These are phyloP conservation scores for Leccinum disarticulatum DNA, from an alignment of 768 basidiomycete species.

Conservation along the genomic window DNA sequence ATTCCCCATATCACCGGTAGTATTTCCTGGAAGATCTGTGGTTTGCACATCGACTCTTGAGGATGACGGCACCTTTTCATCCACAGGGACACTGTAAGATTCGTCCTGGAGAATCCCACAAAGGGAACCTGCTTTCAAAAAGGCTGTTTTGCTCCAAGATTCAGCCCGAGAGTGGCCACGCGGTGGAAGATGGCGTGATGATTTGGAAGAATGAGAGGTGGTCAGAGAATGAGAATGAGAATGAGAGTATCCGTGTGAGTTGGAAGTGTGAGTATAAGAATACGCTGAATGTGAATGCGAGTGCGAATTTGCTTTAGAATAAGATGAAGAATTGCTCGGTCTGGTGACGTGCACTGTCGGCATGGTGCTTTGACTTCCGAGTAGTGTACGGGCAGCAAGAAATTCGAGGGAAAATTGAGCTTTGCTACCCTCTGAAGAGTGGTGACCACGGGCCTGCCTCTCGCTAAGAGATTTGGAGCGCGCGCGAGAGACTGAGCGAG, in stretches of 20 bases:
- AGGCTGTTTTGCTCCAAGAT: slow-evolving; percentile 39
- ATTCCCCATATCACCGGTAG: slow-evolving; percentile 6
- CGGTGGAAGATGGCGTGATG: slow-evolving; percentile 21
- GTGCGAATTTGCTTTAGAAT: slow-evolving; percentile 31
- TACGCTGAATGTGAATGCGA: slow-evolving; percentile 28
- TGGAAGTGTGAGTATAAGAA: slow-evolving; percentile 23
- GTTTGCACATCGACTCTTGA: slow-evolving; percentile 27
- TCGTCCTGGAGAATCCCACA: slow-evolving; percentile 27
- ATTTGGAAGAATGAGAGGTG: slow-evolving; percentile 33
- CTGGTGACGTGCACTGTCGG: slow-evolving; percentile 36
- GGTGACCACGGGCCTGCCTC: slow-evolving; percentile 18
- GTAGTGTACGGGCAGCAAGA: slow-evolving; percentile 62
- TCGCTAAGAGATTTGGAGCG: slow-evolving; percentile 39
- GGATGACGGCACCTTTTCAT: slow-evolving; percentile 24
- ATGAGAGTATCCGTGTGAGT: slow-evolving; percentile 31
- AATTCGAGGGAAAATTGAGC: slow-evolving; percentile 44
- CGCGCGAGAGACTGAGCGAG: slow-evolving; percentile 60
- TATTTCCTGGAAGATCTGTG: slow-evolving; percentile 9
- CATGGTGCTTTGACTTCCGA: slow-evolving; percentile 61
- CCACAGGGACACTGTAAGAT: slow-evolving; percentile 24
- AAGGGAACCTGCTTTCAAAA: slow-evolving; percentile 36
- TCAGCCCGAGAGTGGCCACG: slow-evolving; percentile 37
- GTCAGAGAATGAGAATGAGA: slow-evolving; percentile 42
- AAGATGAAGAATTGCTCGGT: slow-evolving; percentile 16
- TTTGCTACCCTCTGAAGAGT: slow-evolving; percentile 25